These are phyloP conservation scores for Wickerhamiella parazyma DNA, from an alignment of 805 yeast genomes.

Conservation along the genomic window DNA sequence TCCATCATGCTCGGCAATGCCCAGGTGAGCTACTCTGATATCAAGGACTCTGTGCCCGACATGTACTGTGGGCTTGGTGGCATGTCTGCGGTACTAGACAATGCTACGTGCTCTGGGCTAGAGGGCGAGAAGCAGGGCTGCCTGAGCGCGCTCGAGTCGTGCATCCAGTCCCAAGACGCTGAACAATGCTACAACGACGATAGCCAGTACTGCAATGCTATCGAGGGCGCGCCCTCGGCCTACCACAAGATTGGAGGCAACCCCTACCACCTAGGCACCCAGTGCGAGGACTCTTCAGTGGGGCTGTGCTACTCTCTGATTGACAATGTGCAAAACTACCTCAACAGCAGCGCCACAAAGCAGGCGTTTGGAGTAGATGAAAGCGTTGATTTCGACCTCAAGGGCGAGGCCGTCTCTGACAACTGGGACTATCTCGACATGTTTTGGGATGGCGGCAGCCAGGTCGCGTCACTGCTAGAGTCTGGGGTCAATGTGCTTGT, in stretches of 20 bases:
- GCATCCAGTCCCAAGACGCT: constrained; percentile 9
- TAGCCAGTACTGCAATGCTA: constrained; percentile 32
- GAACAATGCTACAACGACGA: constrained; percentile 47
- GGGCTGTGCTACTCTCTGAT: constrained; percentile 44
- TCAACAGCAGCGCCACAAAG: constrained; percentile 54
- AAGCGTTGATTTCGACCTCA: constrained; percentile 48
- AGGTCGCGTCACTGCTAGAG: constrained; percentile 58
- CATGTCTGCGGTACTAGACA: constrained; percentile 26
- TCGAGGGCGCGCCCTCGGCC: constrained; percentile 32
- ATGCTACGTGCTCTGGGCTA: constrained; percentile 10
- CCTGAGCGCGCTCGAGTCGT: constrained; percentile 5
- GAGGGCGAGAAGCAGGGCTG: constrained; percentile 7
- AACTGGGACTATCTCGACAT: constrained; percentile 59
- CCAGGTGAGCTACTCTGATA: constrained; percentile 61
- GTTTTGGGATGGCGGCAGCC: constrained; percentile 42
- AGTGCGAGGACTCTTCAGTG: constrained; percentile 22
- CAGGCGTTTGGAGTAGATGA: constrained; percentile 55
- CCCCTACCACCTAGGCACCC: constrained; percentile 70
- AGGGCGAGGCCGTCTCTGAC: constrained; percentile 65
- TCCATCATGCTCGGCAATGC: constrained; percentile 89
- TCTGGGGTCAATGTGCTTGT: constrained; percentile 66
- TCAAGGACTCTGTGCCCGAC: constrained; percentile 72
- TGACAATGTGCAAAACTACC: constrained; percentile 50
- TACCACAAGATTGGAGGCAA: constrained; percentile 70
- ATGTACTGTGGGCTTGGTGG: constrained; percentile 93